Percentiles rank a stretch among this genome's conserved stretches.
Conservation (phyloP, 2,329 filamentous ascomycete species). For the Botrytis fragariae region DNA sequence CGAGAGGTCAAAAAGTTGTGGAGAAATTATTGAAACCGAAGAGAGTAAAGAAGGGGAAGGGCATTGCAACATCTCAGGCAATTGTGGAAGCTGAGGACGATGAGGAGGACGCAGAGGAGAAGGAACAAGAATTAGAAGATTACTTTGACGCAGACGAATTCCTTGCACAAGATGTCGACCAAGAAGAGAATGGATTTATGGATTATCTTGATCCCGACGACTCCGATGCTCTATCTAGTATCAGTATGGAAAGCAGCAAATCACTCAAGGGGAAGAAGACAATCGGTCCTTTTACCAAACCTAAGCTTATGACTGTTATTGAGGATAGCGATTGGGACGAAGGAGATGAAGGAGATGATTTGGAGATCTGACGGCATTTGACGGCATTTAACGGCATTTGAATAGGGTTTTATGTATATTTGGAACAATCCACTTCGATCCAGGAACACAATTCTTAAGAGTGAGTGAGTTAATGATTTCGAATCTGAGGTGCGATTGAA, state of each 20-base stretch:
- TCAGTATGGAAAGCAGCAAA: conserved; percentile 22
- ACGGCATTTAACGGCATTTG: not conserved
- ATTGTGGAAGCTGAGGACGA: conserved; percentile 23
- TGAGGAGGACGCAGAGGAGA: conserved; percentile 4
- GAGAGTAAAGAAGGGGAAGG: conserved; percentile 24
- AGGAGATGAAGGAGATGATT: conserved; percentile 42
- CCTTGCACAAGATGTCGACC: not conserved
- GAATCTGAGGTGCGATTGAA: not conserved
- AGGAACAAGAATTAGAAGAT: conserved; percentile 1
- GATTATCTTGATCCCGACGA: conserved; percentile 24
- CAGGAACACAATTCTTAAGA: not conserved
- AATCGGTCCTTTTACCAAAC: conserved; percentile 19
- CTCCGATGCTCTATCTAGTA: conserved; percentile 29
- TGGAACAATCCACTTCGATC: not conserved
- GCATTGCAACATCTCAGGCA: conserved; percentile 23
- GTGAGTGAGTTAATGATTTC: not conserved
- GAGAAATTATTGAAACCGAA: conserved; percentile 61
- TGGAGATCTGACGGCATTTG: not conserved
- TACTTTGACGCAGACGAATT: not conserved
- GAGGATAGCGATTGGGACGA: conserved; percentile 55
- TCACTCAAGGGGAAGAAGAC: conserved; percentile 21
- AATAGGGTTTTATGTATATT: not conserved
- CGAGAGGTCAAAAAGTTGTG: conserved; percentile 67
- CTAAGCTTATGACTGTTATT: conserved; percentile 43
- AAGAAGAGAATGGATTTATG: conserved; percentile 10